These are phyloP conservation scores for Fusarium palustre DNA, from an alignment of 2,329 filamentous ascomycete genomes.

Conservation along the genomic window DNA sequence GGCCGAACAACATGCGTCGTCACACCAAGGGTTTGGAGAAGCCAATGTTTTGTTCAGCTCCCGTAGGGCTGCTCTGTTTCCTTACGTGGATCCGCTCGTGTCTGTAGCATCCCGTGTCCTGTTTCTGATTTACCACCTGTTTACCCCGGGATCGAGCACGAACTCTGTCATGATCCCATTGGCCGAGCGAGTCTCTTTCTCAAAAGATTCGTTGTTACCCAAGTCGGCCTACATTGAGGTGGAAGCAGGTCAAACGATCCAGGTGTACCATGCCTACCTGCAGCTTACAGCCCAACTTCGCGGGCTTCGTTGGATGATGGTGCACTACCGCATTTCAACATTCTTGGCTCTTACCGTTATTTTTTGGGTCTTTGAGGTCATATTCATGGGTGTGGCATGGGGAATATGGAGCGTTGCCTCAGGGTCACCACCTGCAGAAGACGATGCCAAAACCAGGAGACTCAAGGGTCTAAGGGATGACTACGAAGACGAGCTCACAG, in stretches of 20 bases:
- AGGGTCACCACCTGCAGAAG: slow-evolving; percentile 21
- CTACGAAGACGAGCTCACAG: slow-evolving; percentile 52
- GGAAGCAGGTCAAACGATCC: slow-evolving; percentile 74
- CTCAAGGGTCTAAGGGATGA: slow-evolving; percentile 38
- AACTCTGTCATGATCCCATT: slow-evolving; percentile 74
- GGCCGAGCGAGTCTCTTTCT: slow-evolving; percentile 79
- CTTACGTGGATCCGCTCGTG: slow-evolving; percentile 79
- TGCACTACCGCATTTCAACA: slow-evolving; percentile 78
- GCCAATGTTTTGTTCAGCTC: slow-evolving; percentile 68
- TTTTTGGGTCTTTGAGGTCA: slow-evolving; percentile 83
- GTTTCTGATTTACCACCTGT: slow-evolving; percentile 75
- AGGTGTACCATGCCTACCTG: slow-evolving; percentile 79
- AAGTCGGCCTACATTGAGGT: slow-evolving; percentile 70
- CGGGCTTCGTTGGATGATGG: slow-evolving; percentile 88
- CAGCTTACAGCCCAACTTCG: slow-evolving; percentile 79
- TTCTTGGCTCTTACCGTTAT: slow-evolving; percentile 74
- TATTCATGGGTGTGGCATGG: slow-evolving; percentile 76
- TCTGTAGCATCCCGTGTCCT: slow-evolving; percentile 70
- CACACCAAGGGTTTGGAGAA: slow-evolving; percentile 53
- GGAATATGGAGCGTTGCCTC: slow-evolving; percentile 59
- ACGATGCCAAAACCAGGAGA: slow-evolving; percentile 15
- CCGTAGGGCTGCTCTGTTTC: slow-evolving; percentile 80
- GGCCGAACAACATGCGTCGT: slow-evolving; percentile 48
- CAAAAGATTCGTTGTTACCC: slow-evolving; percentile 55
- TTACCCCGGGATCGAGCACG: slow-evolving; percentile 73